Conservation (phyloP, 2,329 filamentous ascomycete species). For the Botrytis cinerea region DNA sequence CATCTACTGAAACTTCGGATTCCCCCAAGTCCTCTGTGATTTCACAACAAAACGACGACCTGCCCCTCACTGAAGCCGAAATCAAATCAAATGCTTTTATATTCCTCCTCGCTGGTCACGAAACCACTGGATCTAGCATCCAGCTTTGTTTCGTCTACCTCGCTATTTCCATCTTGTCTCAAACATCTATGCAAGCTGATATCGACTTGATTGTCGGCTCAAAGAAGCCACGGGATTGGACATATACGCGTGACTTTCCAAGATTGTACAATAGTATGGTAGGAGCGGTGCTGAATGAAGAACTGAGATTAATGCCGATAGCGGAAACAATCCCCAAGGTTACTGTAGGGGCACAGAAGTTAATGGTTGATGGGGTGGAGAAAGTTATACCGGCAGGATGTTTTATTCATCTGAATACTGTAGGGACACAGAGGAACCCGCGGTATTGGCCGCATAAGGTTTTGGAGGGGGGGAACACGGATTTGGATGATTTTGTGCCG, state of each 20-base stretch:
- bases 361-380: constrained; percentile 37
- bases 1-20: constrained; percentile 25
- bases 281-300: constrained; percentile 49
- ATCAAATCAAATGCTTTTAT: constrained; percentile 42
- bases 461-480: constrained; percentile 54
- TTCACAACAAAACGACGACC: constrained; percentile 13
- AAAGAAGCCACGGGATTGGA: constrained; percentile 28
- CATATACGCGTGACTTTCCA: constrained; percentile 34
- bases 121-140: constrained; percentile 41
- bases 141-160: constrained; percentile 39
- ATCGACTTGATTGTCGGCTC: constrained; percentile 38
- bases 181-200: constrained; percentile 34
- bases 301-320: constrained; percentile 55
- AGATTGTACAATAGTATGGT: constrained; percentile 37
- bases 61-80: constrained; percentile 34
- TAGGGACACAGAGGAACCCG: constrained; percentile 54
- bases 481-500: constrained; percentile 50
- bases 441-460: constrained; percentile 52
- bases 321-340: constrained; percentile 52
- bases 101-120: constrained; percentile 42
- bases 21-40: not conserved
- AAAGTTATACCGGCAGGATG: constrained; percentile 36
- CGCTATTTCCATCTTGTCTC: constrained; percentile 31
- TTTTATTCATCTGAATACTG: constrained; percentile 49
- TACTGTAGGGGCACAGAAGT: not conserved